Base-by-base conservation (phyloP, 768 basidiomycete genomes). In the Gautieria morchelliformis region DNA sequence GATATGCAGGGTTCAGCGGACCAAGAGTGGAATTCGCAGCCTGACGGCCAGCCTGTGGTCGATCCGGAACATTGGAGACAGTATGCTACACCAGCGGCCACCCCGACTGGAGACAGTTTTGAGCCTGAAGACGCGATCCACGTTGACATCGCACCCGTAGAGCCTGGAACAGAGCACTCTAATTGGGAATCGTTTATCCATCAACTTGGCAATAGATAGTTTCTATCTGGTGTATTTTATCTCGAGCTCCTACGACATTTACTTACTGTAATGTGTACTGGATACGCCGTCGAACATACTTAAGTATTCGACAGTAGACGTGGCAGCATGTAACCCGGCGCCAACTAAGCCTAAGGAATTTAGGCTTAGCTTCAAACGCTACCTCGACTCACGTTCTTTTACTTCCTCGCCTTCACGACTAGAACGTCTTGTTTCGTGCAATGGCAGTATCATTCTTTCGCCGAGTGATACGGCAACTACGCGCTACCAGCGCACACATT, bases 401-500 rank as follows among this genome's bases (percentile, higher is more conserved):
- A 27, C 27, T 27, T 27, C 5, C 27, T 27, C 27, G 5, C 27
- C 27, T 27, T 27, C 27, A n/a, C n/a, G n/a, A n/a, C 45, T 6
- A 9, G 45, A 14, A 46, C 48, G 24, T 33, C 24, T n/a, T 19
- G 11, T 14, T 52, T 14, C 35, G 83, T 53, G 44, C 57, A 30
- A 72, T 72, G 67, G 63, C 65, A 32, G 39, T 61, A 53, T 60
- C 67, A 44, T 32, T 69, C 4, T 35, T 48, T 35, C 56, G 67
- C 55, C 67, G 71, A 32, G 53, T 80, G 46, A 72, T 79, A 22
- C 80, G 85, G 40, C 75, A 74, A 54, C 44, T 82, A 39, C 75
- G 79, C 44, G 78, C 78, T 5, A 69, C 82, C 27, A 80, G 81
- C 58, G 74, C 77, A 5, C 87, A 88, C 0, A 70, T 84, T 49